phyloP scores from a whole-genome alignment of 2,329 filamentous ascomycete genomes.

The Rugonectria rugulosa region DNA sequence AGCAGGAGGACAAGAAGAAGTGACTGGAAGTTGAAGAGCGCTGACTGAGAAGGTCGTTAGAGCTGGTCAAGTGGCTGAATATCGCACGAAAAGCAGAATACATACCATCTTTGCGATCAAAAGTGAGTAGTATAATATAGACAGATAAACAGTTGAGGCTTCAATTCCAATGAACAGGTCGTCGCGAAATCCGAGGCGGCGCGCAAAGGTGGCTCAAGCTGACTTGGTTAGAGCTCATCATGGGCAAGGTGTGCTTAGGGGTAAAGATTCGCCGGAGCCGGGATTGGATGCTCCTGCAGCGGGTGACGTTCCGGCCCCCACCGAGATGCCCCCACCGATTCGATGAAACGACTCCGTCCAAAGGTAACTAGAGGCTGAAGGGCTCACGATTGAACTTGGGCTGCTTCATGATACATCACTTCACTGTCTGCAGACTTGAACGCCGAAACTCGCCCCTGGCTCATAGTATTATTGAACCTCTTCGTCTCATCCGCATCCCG shows the following conservation, averaged over 20 bases:
- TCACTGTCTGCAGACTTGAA: too few relatives aligned
- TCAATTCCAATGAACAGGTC: slow-evolving; percentile 13
- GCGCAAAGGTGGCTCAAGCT: slow-evolving; percentile 17
- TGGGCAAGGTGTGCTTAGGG: slow-evolving; percentile 43
- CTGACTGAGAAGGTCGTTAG: slow-evolving; percentile 67
- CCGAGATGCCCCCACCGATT: slow-evolving; percentile 27
- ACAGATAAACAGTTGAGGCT: not conserved
- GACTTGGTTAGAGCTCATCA: slow-evolving; percentile 24
- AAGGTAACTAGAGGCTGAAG: slow-evolving; percentile 15
- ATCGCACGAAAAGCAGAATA: not conserved
- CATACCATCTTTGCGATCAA: slow-evolving; percentile 39
- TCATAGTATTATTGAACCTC: not conserved
- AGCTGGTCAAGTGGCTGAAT: not conserved
- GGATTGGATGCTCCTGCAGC: slow-evolving; percentile 15
- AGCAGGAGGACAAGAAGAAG: slow-evolving; percentile 93
- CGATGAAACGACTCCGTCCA: slow-evolving; percentile 24
- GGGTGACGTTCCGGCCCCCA: slow-evolving; percentile 36
- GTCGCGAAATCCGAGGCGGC: slow-evolving; percentile 20
- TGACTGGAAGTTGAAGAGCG: slow-evolving; percentile 98
- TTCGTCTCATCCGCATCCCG: not conserved
- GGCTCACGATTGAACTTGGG: slow-evolving; percentile 9
- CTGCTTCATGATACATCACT: too few relatives aligned
- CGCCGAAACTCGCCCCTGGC: too few relatives aligned
- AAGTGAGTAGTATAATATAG: not conserved
- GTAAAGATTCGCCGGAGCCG: slow-evolving; percentile 49